phyloP scores from a whole-genome alignment of 2,329 filamentous ascomycete genomes.

The Claviceps monticola region DNA sequence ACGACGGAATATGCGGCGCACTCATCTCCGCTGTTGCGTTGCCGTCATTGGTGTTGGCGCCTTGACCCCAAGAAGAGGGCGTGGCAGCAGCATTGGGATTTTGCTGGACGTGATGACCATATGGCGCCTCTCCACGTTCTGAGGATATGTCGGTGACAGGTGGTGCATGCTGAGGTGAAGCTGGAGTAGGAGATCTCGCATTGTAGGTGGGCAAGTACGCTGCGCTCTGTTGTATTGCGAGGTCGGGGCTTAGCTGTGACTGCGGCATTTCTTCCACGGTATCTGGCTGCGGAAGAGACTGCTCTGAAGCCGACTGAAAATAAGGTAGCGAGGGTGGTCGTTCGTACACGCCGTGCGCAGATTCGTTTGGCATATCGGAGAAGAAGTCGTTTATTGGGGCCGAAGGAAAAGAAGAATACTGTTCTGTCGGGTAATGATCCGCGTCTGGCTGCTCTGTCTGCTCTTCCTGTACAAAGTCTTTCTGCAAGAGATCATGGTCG shows the following conservation, averaged over 20 bases:
- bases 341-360: slow-evolving; percentile 10
- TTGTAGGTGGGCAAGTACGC: slow-evolving; percentile 9
- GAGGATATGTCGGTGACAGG: not conserved
- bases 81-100: not conserved
- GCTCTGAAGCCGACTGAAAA: slow-evolving; percentile 15
- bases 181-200: not conserved
- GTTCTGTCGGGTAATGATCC: slow-evolving; percentile 2
- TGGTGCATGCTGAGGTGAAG: not conserved
- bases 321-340: slow-evolving; percentile 12
- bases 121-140: not conserved
- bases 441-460: slow-evolving; percentile 3
- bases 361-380: slow-evolving; percentile 6
- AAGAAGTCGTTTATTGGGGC: slow-evolving; percentile 14
- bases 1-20: not conserved
- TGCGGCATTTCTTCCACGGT: slow-evolving; percentile 2
- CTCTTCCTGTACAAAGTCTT: not conserved
- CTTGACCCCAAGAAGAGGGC: not conserved
- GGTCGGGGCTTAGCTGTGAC: not conserved
- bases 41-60: not conserved
- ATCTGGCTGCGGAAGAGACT: slow-evolving; percentile 14
- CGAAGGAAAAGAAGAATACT: slow-evolving; percentile 15
- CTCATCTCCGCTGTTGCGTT: not conserved
- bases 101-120: not conserved
- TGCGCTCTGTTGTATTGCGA: slow-evolving; percentile 10
- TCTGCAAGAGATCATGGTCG: slow-evolving; percentile 6